Evolutionary conservation across 2,329 filamentous ascomycete genomes (phyloP).

Genomic region (Pezicula neosporulosa): DNA sequence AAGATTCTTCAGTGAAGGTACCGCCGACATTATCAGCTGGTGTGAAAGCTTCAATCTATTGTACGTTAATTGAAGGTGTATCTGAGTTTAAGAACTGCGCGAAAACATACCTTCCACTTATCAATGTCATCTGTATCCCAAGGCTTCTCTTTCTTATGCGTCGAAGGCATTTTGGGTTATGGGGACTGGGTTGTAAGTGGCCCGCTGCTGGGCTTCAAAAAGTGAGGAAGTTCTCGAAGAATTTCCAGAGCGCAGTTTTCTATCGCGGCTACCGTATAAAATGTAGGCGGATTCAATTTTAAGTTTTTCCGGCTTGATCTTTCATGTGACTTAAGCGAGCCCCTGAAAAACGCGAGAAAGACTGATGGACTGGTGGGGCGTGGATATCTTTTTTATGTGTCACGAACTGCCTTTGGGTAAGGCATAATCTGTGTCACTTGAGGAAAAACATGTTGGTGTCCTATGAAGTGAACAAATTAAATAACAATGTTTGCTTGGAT

Average conservation of each 20-base stretch:
- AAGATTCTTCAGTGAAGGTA: slow-evolving; percentile 88
- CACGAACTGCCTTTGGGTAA: too few relatives aligned
- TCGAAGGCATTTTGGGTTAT: slow-evolving; percentile 68
- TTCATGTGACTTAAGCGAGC: too few relatives aligned
- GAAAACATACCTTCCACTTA: slow-evolving; percentile 73
- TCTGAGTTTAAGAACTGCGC: neutral
- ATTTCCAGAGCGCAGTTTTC: neutral
- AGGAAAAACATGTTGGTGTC: too few relatives aligned
- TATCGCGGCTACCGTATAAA: neutral
- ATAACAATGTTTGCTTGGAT: too few relatives aligned
- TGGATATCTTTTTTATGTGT: too few relatives aligned
- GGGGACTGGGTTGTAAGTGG: slow-evolving; percentile 13
- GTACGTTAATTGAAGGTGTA: slow-evolving; percentile 1
- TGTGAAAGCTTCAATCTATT: slow-evolving; percentile 74
- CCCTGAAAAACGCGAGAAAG: too few relatives aligned
- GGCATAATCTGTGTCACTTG: too few relatives aligned
- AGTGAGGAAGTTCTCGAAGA: slow-evolving; percentile 8
- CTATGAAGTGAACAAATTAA: too few relatives aligned
- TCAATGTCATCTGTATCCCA: slow-evolving; percentile 98
- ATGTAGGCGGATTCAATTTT: neutral
- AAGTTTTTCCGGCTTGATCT: neutral
- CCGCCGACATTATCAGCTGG: slow-evolving; percentile 81
- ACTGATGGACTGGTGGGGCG: too few relatives aligned
- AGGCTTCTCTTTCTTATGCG: slow-evolving; percentile 83
- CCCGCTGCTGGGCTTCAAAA: slow-evolving; percentile 4